Evolutionary conservation across 2,329 filamentous ascomycete species (phyloP).

Genomic region (Nemania sp.): DNA sequence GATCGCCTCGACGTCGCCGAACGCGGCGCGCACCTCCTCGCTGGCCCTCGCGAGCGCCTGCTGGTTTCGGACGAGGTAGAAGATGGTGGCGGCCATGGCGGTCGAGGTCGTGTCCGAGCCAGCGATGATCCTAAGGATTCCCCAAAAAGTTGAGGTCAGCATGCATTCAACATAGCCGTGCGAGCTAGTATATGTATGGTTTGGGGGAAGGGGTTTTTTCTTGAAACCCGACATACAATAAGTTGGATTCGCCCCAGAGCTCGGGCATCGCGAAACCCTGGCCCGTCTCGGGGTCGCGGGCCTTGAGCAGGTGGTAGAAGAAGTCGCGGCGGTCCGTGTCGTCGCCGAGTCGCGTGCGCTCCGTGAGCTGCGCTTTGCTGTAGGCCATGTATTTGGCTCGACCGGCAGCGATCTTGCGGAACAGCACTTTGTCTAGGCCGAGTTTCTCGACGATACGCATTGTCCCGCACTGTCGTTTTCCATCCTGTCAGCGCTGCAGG

Average conservation of each 20-base stretch:
- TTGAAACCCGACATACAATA: slow-evolving; percentile 55
- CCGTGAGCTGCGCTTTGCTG: slow-evolving; percentile 67
- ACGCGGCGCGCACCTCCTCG: slow-evolving; percentile 57
- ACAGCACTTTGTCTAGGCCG: slow-evolving; percentile 69
- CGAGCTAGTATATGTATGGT: too few relatives aligned
- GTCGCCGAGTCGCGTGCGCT: slow-evolving; percentile 68
- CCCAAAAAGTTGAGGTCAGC: background rate
- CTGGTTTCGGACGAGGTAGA: slow-evolving; percentile 63
- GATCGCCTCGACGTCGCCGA: slow-evolving; percentile 59
- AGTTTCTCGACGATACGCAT: slow-evolving; percentile 71
- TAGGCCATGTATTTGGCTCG: slow-evolving; percentile 73
- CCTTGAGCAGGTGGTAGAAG: slow-evolving; percentile 75
- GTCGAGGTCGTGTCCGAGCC: slow-evolving; percentile 75
- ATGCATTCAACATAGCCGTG: background rate
- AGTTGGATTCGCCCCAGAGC: slow-evolving; percentile 72
- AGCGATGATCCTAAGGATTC: slow-evolving; percentile 61
- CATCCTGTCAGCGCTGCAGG: slow-evolving; percentile 2
- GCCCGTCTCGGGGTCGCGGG: slow-evolving; percentile 72
- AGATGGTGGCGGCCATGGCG: slow-evolving; percentile 65
- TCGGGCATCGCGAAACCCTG: slow-evolving; percentile 67
- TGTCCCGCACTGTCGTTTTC: slow-evolving; percentile 62
- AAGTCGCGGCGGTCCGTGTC: slow-evolving; percentile 73
- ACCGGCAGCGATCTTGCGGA: slow-evolving; percentile 67
- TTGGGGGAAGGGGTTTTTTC: background rate
- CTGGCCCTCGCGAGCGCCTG: slow-evolving; percentile 52